These are phyloP conservation scores for Oryza meridionalis DNA, from an alignment of 176 grass and related monocot genomes.

Conservation along the genomic window DNA sequence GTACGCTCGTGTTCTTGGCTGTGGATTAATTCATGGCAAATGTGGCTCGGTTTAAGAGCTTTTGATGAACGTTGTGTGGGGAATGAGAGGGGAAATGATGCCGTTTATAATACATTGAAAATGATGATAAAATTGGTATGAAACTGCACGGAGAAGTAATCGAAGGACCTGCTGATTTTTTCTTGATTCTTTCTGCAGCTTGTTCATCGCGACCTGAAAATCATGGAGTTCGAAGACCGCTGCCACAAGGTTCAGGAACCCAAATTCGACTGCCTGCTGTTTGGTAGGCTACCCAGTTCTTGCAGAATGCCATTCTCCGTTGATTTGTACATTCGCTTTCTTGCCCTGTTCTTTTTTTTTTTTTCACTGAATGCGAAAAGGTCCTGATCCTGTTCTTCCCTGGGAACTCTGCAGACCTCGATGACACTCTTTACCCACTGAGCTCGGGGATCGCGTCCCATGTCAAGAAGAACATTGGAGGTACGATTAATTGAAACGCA, in stretches of 20 bases:
- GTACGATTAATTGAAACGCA: slow-evolving; percentile 17
- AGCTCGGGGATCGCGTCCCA: slow-evolving; percentile 76
- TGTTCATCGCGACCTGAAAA: background rate
- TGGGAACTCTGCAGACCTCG: slow-evolving; percentile 63
- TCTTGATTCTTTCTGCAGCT: slow-evolving; percentile 41
- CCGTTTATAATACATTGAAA: background rate
- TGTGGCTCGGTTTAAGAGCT: slow-evolving; percentile 41
- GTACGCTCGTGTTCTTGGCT: slow-evolving; percentile 46
- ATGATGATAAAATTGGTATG: slow-evolving; percentile 13
- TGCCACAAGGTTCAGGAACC: slow-evolving; percentile 67
- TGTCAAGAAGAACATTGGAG: slow-evolving; percentile 84
- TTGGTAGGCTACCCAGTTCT: slow-evolving; percentile 57
- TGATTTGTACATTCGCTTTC: background rate
- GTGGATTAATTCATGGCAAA: slow-evolving; percentile 25
- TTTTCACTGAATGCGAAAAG: slow-evolving; percentile 11
- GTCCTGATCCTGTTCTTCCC: slow-evolving; percentile 39
- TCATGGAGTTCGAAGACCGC: slow-evolving; percentile 81
- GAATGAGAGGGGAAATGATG: slow-evolving; percentile 6
- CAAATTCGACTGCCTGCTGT: slow-evolving; percentile 88
- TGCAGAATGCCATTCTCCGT: slow-evolving; percentile 22
- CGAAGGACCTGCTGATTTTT: slow-evolving; percentile 13
- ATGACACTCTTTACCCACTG: slow-evolving; percentile 91
- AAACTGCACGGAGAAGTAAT: background rate
- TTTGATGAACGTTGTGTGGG: slow-evolving; percentile 3
- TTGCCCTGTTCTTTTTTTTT: background rate